These are phyloP conservation scores for Teratosphaeria zuluensis DNA, from an alignment of 2,329 filamentous ascomycete species.

Conservation along the genomic window DNA sequence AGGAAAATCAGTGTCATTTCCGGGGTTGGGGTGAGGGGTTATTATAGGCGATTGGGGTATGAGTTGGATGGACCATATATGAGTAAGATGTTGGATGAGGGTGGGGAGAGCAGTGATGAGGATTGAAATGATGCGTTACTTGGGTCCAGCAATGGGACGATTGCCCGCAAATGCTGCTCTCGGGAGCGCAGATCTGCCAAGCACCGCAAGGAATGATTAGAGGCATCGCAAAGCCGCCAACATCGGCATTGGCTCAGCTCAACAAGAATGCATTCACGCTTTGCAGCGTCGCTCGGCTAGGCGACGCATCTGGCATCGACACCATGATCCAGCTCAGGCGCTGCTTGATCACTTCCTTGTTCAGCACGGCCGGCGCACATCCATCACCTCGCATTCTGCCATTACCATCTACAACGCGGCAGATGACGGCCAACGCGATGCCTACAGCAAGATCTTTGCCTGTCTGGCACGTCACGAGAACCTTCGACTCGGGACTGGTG, in stretches of 20 bases:
- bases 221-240: not conserved
- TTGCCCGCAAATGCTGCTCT: not conserved
- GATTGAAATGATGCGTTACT: constrained; percentile 8
- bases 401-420: constrained; percentile 58
- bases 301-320: constrained; percentile 68
- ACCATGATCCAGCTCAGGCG: constrained; percentile 75
- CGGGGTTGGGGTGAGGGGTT: constrained; percentile 91
- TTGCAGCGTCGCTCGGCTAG: constrained; percentile 74
- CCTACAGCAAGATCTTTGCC: constrained; percentile 77
- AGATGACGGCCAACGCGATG: constrained; percentile 64
- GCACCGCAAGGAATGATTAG: not conserved
- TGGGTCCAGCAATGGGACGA: not conserved
- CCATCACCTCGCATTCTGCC: constrained; percentile 33
- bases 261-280: constrained; percentile 88
- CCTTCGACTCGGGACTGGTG: not conserved
- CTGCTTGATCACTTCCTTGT: constrained; percentile 68
- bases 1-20: constrained; percentile 94
- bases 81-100: constrained; percentile 28
- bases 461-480: constrained; percentile 60
- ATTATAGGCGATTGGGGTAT: constrained; percentile 89
- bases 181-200: no score
- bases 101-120: constrained; percentile 19
- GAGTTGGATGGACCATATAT: constrained; percentile 80
- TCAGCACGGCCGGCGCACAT: constrained; percentile 23
- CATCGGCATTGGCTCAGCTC: constrained; percentile 23